phyloP scores from a whole-genome alignment of 108 stramenopile species.

The Chaetoceros muelleri region DNA sequence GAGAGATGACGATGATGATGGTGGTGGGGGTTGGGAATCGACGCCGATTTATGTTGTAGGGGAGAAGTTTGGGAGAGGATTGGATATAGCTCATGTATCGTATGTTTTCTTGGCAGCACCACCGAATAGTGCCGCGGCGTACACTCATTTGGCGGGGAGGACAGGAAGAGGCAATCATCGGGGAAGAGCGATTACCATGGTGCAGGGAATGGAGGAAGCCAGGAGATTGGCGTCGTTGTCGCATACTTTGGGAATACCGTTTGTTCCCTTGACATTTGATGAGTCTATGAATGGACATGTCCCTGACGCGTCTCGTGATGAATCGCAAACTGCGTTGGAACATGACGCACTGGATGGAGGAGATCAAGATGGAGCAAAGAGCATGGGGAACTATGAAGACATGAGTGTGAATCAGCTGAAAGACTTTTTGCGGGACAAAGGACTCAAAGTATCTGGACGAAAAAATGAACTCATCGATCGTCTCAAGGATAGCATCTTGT shows the following conservation, averaged over 20 bases:
- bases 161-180: conserved; percentile 42
- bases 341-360: no score
- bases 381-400: no score
- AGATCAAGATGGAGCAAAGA: no score
- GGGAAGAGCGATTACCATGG: conserved; percentile 42
- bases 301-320: no score
- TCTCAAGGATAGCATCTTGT: no score
- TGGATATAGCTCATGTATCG: conserved; percentile 47
- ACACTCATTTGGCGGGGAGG: conserved; percentile 61
- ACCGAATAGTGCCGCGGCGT: conserved; percentile 55
- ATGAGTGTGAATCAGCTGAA: conserved; percentile 44
- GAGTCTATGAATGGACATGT: no score
- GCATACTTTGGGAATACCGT: conserved; percentile 36
- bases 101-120: conserved; percentile 44
- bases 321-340: no score
- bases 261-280: no score
- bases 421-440: conserved; percentile 51
- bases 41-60: conserved; percentile 45
- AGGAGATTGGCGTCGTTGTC: conserved; percentile 32
- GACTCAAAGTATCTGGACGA: conserved; percentile 72
- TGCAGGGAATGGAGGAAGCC: conserved; percentile 25
- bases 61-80: conserved; percentile 57
- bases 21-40: no score
- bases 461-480: conserved; percentile 76
- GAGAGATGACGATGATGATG: conserved; percentile 2